Base-by-base conservation (phyloP, 768 basidiomycete species). In the Leccinum variicolor region DNA sequence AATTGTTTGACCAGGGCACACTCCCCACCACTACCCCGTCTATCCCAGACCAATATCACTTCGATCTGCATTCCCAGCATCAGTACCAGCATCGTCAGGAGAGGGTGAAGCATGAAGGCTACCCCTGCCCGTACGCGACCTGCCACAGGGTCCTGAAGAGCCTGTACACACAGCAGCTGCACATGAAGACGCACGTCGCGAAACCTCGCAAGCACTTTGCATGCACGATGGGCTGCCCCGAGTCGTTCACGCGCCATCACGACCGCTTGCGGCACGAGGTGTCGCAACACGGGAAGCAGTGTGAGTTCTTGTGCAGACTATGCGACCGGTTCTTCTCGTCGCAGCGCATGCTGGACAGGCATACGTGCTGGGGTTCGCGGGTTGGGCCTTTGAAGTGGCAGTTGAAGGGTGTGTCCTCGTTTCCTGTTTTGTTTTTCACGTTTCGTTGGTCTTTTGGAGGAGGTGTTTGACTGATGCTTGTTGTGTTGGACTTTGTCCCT, bases 281-380 rank as follows among this genome's bases (percentile, higher is more conserved):
- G 1, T 36, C 54, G 7, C 54, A 50, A 15, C 54, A 55, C 28
- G 54, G 54, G 3, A 55, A 55, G 21, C 48, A 41, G 26, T 55
- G 54, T 28, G 54, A 55, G 23, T 55, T 55, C 15, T 36, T 48
- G 6, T 55, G 54, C 36, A 50, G 28, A 8, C 36, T 26, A 17
- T 55, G 54, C 48, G 48, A 55, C n/a, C n/a, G 54, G 13, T 55
- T 55, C 33, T 55, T 55, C 17, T 55, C 54, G 6, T 50, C 48
- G 48, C 47, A 55, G 34, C 54, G 48, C 25, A 50, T 55, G 54
- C 4, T 55, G 26, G 36, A 55, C 21, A 55, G 54, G 26, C 54
- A 55, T n/a, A 55, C 47, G 19, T 55, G 54, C 28, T 55, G 54
- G 54, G 14, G 34, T 6, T 36, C 34, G 15, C 15, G 34, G 15